Evolutionary conservation across 176 grass and related monocot species (phyloP), one percentile per base, ranked within the genome.

Genomic region (Avena insularis): DNA sequence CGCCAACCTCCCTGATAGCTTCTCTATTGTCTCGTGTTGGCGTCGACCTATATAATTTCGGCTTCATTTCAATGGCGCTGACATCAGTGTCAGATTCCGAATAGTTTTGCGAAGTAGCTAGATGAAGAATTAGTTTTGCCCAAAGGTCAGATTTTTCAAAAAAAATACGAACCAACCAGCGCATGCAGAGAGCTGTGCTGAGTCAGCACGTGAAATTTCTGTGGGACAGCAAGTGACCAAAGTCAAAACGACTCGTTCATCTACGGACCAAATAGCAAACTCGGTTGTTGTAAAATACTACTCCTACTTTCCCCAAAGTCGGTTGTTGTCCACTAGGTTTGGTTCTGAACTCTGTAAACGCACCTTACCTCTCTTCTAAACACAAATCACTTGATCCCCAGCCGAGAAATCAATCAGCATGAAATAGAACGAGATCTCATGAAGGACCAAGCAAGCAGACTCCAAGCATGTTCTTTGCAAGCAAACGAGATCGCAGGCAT

Each of bases 401-500:
- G 19, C 53, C 19, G 19, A 71, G 13, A 6, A 69, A 43, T 70
- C 8, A 21, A 15, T 16, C 31, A 43, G 31, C 49, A 71, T 6
- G 6, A 12, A 61, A 79, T 11, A 56, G 61, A 61, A 45, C 78
- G 16, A 27, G 57, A 36, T 8, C 31, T 36, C 64, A 36, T 16
- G 29, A 17, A 67, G 64, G 31, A 67, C 5, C 63, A 66, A 66
- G 13, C 79, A 54, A 62, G 40, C 23, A 63, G 71, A 50, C 25
- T 5, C 17, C 82, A 75, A 35, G 45, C 31, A 54, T 69, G 46
- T 54, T 82, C 76, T n/a, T 33, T 19, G 54, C 54, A 80, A 80
- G 40, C 78, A 80, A 64, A 5, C 58, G 17, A 11, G 21, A 45
- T 45, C 36, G 20, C 67, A 70, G 40, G 33, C 35, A 45, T 40